phyloP scores from a whole-genome alignment of 768 basidiomycete genomes.

The Vararia minispora region DNA sequence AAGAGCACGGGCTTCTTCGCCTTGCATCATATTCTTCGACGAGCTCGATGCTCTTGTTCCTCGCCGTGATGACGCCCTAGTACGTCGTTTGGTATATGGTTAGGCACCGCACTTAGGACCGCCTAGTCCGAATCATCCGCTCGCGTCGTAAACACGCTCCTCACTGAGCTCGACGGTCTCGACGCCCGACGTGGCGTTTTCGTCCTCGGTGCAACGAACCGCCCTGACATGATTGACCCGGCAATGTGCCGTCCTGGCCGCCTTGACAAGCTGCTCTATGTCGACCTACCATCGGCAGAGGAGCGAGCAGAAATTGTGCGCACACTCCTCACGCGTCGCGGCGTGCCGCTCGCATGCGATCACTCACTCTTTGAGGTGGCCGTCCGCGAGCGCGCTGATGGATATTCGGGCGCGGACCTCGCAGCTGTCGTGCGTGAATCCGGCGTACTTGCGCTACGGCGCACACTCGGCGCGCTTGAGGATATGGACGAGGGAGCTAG shows the following conservation, averaged over 20 bases:
- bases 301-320: conserved; percentile 81
- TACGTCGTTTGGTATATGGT: conserved; percentile 23
- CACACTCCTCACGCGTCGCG: conserved; percentile 45
- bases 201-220: conserved; percentile 90
- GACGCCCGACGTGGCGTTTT: conserved; percentile 80
- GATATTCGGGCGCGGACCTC: conserved; percentile 88
- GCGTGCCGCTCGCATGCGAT: conserved; percentile 48
- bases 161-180: conserved; percentile 90
- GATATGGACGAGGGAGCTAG: conserved; percentile 30
- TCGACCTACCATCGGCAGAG: conserved; percentile 64
- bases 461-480: conserved; percentile 58
- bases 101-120: conserved; percentile 1
- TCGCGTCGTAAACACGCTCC: conserved; percentile 85
- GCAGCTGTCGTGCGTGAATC: conserved; percentile 85
- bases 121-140: conserved; percentile 83
- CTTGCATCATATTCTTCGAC: conserved; percentile 94
- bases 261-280: conserved; percentile 88
- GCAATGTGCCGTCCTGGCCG: conserved; percentile 97
- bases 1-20: conserved; percentile 84
- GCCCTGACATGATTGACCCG: conserved; percentile 96
- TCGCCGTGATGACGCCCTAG: conserved; percentile 79
- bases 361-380: conserved; percentile 31
- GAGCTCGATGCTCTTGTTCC: conserved; percentile 91
- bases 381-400: conserved; percentile 57
- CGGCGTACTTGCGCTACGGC: conserved; percentile 70